Evolutionary conservation across 1,284 basidiomycete species (phyloP), one percentile per base, ranked within the genome.

Genomic region (Sporisorium exsertum): DNA sequence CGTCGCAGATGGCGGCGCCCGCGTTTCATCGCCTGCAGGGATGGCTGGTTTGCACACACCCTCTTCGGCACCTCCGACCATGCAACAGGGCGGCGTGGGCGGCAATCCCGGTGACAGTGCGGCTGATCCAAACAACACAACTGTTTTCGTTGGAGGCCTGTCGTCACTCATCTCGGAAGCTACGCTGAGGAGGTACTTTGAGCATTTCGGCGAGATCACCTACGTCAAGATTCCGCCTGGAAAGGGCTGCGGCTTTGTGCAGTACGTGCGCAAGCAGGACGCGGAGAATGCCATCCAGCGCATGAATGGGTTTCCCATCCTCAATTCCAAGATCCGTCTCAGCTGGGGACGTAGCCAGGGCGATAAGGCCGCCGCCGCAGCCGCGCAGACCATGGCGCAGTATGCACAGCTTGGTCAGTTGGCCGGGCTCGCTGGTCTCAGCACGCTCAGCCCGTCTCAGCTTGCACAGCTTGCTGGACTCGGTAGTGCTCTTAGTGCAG

Each of bases 231-330:
- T 97, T 8, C 95, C 95, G 3, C 92, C 94, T 27, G 94, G 94
- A 54, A 97, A 97, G 84, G 93, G 95, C 70, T 97, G 95, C 81
- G 94, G 95, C 0, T 97, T 97, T 80, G 94, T 97, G 29, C 94
- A 96, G 86, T 97, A 94, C 81, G 92, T 95, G 27, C 89, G 91
- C 74, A 95, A 97, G 87, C 90, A 90, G 13, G 95, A 97, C 86
- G 95, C 95, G 7, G 94, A 96, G 84, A 89, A 90, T 27, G 94
- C 95, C 3, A 97, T 97, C 77, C 92, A 94, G 86, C 93, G 93
- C 86, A 95, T 97, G 94, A 94, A 97, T 87, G 94, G 94, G 24
- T 97, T 95, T 85, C 93, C 93, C 7, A 92, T 97, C 77, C 93
- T 93, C 50, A 94, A 93, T 62, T 84, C 84, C 72, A 89, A 93